Conservation (phyloP, 2,329 filamentous ascomycete genomes). For the Berkeleyomyces basicola region DNA sequence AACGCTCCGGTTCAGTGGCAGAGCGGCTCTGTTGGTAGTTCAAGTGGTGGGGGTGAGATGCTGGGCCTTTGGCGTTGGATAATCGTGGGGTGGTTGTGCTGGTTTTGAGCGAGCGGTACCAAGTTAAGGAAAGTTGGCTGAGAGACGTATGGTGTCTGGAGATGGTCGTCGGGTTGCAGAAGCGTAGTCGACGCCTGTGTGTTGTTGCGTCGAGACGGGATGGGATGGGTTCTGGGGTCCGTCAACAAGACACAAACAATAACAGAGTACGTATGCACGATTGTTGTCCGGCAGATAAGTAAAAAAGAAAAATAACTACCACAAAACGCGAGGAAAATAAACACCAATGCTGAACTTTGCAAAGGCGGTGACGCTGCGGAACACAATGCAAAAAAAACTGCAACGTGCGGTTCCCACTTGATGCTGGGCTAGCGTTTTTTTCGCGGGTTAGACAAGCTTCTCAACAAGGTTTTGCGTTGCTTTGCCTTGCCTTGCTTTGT, state of each 20-base stretch:
- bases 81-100: neutral
- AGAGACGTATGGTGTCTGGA: too few relatives aligned
- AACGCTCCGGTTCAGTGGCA: neutral
- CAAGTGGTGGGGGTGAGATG: neutral
- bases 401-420: conserved; percentile 2
- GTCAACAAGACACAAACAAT: neutral
- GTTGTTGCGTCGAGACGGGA: neutral
- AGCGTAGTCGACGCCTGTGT: neutral
- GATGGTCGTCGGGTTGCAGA: neutral
- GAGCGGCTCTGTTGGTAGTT: neutral
- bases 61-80: neutral
- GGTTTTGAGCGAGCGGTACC: neutral
- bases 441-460: neutral
- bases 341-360: conserved; percentile 13
- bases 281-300: neutral
- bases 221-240: neutral
- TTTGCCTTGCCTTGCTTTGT: neutral
- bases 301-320: neutral
- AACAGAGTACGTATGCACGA: neutral
- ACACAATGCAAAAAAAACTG: neutral
- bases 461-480: neutral
- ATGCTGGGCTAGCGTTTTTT: conserved; percentile 1
- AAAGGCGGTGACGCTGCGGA: conserved; percentile 11
- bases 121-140: neutral
- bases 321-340: conserved; percentile 6